Evolutionary conservation across 805 yeast genomes (phyloP), one percentile per base, ranked within the genome.

Genomic region (Candida nanaspora): DNA sequence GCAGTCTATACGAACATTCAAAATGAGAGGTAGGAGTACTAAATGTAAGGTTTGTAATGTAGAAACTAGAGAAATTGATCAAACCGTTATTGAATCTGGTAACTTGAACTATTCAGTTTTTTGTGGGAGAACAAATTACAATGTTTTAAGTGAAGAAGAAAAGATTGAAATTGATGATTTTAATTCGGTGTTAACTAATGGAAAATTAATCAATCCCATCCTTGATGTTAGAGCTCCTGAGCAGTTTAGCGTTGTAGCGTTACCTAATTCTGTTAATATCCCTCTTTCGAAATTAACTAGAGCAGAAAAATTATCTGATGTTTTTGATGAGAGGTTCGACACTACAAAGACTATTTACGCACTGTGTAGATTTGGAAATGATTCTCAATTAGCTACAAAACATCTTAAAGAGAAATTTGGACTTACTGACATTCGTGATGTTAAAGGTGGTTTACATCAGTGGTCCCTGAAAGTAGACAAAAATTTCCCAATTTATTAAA

Each of bases 341-440:
- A 29, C 41, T 4, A 37, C 39, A 4, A 35, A 41, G 9, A 49
- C 47, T 4, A 57, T 84, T 0, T 72, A 69, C 41, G 83, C 87
- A 0, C 67, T 91, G 16, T 93, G 98, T 60, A 70, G 97, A 26
- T 80, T 70, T 54, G 98, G 98, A 9, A 88, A 86, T 57, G 98
- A 93, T 56, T 89, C 98, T 0, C 88, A 85, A 52, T 59, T 78
- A 15, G 94, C 96, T 0, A 80, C 84, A 1, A 60, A 69, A 41
- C 61, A 68, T 34, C 59, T 89, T 35, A 66, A 71, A 38, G 75
- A 74, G 20, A 66, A 69, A 1, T 65, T 74, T 35, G 76, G 77
- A 0, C 61, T 76, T 15, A 42, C 52, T 0, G 59, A 72, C 16
- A 86, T 77, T 0, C 71, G 62, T 39, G 96, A 91, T 56, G 67